These are phyloP conservation scores for Cyathus striatus DNA, from an alignment of 768 basidiomycete genomes.

Conservation along the genomic window DNA sequence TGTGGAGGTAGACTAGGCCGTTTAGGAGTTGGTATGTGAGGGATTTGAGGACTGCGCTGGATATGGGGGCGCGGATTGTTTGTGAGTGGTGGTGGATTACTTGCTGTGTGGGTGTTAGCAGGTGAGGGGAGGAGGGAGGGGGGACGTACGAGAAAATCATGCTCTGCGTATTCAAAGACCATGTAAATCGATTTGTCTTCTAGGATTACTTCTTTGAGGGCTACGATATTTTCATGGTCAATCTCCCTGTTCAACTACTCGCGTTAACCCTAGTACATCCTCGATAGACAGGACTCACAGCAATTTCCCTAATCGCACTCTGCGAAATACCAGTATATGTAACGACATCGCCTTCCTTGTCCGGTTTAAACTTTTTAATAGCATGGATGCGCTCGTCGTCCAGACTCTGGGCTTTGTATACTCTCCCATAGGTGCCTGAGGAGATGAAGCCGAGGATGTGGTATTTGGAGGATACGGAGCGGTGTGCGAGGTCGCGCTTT, in stretches of 20 bases:
- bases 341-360: conserved; percentile 95
- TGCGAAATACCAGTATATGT: conserved; percentile 98
- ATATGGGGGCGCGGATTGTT: conserved; percentile 73
- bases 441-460: conserved; percentile 95
- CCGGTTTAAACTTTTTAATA: conserved; percentile 99
- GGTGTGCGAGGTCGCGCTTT: conserved; percentile 66
- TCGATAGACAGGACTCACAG: conserved; percentile 45
- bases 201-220: conserved; percentile 89
- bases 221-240: conserved; percentile 84
- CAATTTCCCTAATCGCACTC: conserved; percentile 95
- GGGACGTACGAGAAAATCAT: conserved; percentile 87
- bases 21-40: conserved; percentile 92
- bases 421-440: conserved; percentile 96
- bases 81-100: conserved; percentile 98
- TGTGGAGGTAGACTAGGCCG: conserved; percentile 92
- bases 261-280: conserved; percentile 5
- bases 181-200: conserved; percentile 99
- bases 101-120: conserved; percentile 84
- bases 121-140: neutral
- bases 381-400: conserved; percentile 74
- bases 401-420: conserved; percentile 89
- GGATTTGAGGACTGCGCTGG: conserved; percentile 80
- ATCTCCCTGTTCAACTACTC: conserved; percentile 83
- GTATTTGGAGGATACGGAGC: conserved; percentile 77
- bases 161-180: conserved; percentile 99